These are phyloP conservation scores for Venturiaceae sp. DNA, from an alignment of 2,329 filamentous ascomycete species.

Conservation along the genomic window DNA sequence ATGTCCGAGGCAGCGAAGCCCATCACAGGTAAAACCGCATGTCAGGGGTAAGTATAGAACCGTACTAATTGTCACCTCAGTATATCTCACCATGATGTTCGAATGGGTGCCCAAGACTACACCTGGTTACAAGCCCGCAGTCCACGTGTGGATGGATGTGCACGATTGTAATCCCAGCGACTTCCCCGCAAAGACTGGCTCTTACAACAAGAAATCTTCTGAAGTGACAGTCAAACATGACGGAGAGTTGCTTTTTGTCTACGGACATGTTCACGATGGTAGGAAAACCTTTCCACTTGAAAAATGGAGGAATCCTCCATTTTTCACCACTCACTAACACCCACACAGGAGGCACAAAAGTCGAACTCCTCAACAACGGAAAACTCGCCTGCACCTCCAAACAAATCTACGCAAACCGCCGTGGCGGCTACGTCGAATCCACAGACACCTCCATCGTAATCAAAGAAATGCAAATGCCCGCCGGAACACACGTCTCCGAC, in stretches of 20 bases:
- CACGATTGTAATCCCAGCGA: constrained; percentile 3
- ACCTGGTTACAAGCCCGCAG: constrained; percentile 3
- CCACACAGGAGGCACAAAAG: neutral
- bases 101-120: constrained; percentile 5
- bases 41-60: too few species aligned
- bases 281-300: neutral
- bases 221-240: neutral
- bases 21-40: neutral
- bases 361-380: neutral
- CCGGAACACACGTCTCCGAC: constrained; percentile 8
- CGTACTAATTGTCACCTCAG: neutral
- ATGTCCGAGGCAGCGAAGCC: constrained; percentile 1
- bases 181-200: constrained; percentile 1
- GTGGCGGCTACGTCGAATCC: neutral
- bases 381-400: constrained; percentile 6
- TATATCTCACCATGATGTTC: constrained; percentile 1
- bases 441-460: neutral
- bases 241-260: constrained; percentile 6
- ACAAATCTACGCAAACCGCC: constrained; percentile 7
- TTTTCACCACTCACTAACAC: neutral
- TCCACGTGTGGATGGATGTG: neutral
- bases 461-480: neutral
- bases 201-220: constrained; percentile 3
- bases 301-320: constrained; percentile 2
- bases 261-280: neutral